Conservation (phyloP, 768 basidiomycete genomes). For the Boletus insuetus region DNA sequence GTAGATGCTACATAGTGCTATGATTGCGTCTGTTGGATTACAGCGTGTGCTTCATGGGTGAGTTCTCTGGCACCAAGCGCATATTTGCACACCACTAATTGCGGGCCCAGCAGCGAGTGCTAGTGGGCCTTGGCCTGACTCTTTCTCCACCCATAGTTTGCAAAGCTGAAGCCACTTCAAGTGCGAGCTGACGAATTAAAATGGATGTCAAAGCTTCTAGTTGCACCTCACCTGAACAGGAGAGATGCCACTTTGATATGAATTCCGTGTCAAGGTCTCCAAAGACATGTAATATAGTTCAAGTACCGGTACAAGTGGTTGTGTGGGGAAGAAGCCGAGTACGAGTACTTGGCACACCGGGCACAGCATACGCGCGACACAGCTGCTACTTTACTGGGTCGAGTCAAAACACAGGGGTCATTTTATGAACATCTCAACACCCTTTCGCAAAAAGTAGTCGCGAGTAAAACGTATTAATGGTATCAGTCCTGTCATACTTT, state of each 20-base stretch:
- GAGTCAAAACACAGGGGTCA: background rate
- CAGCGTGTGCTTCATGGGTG: background rate
- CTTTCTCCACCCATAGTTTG: constrained; percentile 57
- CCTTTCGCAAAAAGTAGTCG: background rate
- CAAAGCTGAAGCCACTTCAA: constrained; percentile 68
- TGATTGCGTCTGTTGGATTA: constrained; percentile 55
- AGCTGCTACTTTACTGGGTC: background rate
- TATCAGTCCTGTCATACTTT: constrained; percentile 55
- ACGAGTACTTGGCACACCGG: background rate
- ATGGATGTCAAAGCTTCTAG: background rate
- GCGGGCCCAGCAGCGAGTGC: constrained; percentile 43
- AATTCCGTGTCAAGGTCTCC: constrained; percentile 66
- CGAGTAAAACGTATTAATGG: background rate
- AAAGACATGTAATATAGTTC: constrained; percentile 51
- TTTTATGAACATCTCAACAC: background rate
- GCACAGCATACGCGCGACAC: background rate
- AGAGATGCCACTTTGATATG: constrained; percentile 68
- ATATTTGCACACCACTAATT: constrained; percentile 51
- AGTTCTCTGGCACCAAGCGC: background rate
- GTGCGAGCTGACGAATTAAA: background rate
- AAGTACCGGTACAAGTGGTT: background rate
- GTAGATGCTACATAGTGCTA: constrained; percentile 63
- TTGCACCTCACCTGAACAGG: constrained; percentile 52
- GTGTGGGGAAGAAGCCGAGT: background rate
- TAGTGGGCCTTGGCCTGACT: constrained; percentile 34